Evolutionary conservation across 202 grass and related monocot species (phyloP).

Genomic region (Setaria viridis): DNA sequence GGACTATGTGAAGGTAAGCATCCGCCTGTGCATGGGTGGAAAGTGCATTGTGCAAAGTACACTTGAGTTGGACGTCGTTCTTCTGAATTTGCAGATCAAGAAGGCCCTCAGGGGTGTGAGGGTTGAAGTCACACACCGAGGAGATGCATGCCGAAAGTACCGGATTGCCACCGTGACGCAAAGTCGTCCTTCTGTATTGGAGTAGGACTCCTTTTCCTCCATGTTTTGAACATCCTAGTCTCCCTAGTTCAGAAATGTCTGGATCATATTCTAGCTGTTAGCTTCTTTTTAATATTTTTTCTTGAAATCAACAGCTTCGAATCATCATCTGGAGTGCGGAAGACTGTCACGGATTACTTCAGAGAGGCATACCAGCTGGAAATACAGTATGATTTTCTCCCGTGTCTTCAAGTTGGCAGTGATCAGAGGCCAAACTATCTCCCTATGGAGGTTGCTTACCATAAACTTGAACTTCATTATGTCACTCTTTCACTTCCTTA

Average conservation of each 20-base stretch:
- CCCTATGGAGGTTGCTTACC: slow-evolving; percentile 67
- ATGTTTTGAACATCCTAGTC: not conserved
- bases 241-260: not conserved
- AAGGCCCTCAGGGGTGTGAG: slow-evolving; percentile 57
- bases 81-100: slow-evolving; percentile 54
- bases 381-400: slow-evolving; percentile 53
- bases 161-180: slow-evolving; percentile 46
- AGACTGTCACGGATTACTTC: slow-evolving; percentile 58
- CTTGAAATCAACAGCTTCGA: slow-evolving; percentile 36
- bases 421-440: slow-evolving; percentile 66
- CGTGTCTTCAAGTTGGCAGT: slow-evolving; percentile 64
- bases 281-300: not conserved
- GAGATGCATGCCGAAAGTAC: slow-evolving; percentile 44
- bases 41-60: not conserved
- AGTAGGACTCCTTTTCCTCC: slow-evolving; percentile 40
- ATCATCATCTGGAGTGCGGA: slow-evolving; percentile 27
- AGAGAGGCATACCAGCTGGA: slow-evolving; percentile 45
- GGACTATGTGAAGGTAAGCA: slow-evolving; percentile 55
- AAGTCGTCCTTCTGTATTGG: slow-evolving; percentile 27
- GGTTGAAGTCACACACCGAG: slow-evolving; percentile 69
- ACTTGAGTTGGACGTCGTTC: not conserved
- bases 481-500: not conserved
- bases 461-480: slow-evolving; percentile 21
- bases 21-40: not conserved
- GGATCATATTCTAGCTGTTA: not conserved